Percentiles rank a stretch among this genome's conserved stretches.
Conservation (phyloP, 2,329 filamentous ascomycete genomes). For the Colletotrichum viniferum region DNA sequence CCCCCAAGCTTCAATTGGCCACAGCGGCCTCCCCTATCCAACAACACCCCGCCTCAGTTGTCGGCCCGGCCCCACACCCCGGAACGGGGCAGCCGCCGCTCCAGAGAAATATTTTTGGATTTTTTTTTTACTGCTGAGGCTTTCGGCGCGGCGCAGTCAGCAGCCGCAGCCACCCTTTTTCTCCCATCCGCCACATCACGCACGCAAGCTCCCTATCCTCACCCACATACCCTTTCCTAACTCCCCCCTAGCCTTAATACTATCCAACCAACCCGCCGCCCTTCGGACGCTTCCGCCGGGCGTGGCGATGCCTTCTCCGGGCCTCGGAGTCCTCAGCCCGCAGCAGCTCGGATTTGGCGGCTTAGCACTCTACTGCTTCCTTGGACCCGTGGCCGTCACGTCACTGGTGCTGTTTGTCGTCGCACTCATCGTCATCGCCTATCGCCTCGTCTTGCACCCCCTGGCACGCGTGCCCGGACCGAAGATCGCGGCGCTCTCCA, state of each 20-base stretch:
- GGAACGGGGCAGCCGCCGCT: background rate
- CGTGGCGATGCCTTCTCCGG: constrained; percentile 10
- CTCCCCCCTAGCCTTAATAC: background rate
- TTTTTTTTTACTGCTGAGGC: background rate
- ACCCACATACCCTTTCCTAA: background rate
- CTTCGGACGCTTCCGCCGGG: background rate
- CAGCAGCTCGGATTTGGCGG: background rate
- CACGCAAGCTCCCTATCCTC: background rate
- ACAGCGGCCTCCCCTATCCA: background rate
- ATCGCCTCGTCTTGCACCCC: constrained; percentile 48
- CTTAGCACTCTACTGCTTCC: background rate
- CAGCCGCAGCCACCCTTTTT: background rate
- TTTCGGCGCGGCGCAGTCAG: background rate
- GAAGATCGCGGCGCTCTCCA: constrained; percentile 49
- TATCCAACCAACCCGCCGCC: background rate
- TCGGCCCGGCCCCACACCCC: constrained; percentile 8
- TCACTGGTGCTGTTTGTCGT: background rate
- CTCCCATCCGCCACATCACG: constrained; percentile 15
- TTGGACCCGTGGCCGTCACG: background rate
- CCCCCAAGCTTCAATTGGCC: background rate
- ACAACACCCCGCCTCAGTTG: background rate
- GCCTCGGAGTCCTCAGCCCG: background rate
- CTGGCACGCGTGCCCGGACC: constrained; percentile 52
- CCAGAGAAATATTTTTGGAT: background rate
- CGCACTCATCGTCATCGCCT: constrained; percentile 24